phyloP scores from a whole-genome alignment of 2,329 filamentous ascomycete species.

The Phyllosticta paracitricarpa region DNA sequence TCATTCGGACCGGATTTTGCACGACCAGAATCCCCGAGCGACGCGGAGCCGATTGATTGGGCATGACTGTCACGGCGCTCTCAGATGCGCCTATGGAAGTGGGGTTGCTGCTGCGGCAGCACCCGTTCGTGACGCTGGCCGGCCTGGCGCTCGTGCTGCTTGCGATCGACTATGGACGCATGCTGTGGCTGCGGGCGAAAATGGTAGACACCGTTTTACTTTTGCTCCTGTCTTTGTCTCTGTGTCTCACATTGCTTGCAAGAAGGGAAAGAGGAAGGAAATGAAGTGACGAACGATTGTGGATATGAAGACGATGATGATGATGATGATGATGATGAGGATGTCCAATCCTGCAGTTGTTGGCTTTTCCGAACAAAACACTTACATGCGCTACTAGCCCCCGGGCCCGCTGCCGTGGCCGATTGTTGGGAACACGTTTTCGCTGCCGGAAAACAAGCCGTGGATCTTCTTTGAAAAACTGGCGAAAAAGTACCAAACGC shows the following conservation, averaged over 20 bases:
- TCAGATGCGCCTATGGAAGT: background rate
- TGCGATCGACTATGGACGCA: conserved; percentile 37
- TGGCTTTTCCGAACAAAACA: background rate
- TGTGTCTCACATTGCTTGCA: background rate
- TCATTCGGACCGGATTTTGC: background rate
- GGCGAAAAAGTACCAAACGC: conserved; percentile 39
- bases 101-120: background rate
- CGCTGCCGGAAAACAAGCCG: conserved; percentile 44
- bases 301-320: background rate
- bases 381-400: conserved; percentile 28
- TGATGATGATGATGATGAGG: background rate
- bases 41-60: background rate
- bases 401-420: conserved; percentile 46
- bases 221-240: conserved; percentile 1
- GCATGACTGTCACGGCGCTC: background rate
- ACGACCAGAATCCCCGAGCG: background rate
- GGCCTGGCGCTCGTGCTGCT: conserved; percentile 17
- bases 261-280: background rate
- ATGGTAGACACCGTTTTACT: conserved; percentile 27
- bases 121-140: conserved; percentile 15
- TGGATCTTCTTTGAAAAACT: conserved; percentile 50
- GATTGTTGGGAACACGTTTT: conserved; percentile 47
- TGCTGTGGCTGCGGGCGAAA: conserved; percentile 40
- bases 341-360: background rate
- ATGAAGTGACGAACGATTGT: too few species aligned